Conservation (phyloP, 306 rosid genomes). For the Fagus crenata region DNA sequence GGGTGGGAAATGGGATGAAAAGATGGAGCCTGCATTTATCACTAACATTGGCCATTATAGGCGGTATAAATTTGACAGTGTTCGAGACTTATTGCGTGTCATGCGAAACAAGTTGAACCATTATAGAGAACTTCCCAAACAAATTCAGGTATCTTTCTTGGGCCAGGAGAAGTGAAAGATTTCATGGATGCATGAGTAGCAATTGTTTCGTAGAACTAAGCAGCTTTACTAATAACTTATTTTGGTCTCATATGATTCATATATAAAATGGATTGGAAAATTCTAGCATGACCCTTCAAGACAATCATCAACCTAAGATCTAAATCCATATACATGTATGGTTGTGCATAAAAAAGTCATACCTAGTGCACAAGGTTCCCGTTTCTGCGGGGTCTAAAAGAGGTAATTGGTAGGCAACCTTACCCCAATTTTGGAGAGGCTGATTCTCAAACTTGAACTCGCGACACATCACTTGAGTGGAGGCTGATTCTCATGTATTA, state of each 20-base stretch:
- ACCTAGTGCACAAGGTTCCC: no score
- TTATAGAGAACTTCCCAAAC: constrained; percentile 71
- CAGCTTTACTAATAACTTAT: neutral
- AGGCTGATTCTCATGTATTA: neutral
- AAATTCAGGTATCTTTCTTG: constrained; percentile 65
- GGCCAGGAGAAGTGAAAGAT: neutral
- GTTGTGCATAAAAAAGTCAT: no score
- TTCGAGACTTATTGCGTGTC: constrained; percentile 76
- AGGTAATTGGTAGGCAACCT: no score
- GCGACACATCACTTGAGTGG: no score
- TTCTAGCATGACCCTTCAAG: neutral
- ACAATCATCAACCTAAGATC: neutral
- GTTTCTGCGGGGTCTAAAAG: no score
- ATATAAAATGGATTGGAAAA: neutral
- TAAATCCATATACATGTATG: neutral
- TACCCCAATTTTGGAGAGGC: no score
- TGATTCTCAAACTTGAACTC: no score
- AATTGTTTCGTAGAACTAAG: neutral
- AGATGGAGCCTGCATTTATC: constrained; percentile 63
- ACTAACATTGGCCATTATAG: constrained; percentile 65
- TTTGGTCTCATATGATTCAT: neutral
- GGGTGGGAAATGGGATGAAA: constrained; percentile 73
- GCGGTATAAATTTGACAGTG: constrained; percentile 71
- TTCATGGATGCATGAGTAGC: neutral
- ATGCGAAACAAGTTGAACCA: constrained; percentile 87